These are phyloP conservation scores for Protomyces lactucae-debilis DNA, from an alignment of 1,139 yeast species.

Conservation along the genomic window DNA sequence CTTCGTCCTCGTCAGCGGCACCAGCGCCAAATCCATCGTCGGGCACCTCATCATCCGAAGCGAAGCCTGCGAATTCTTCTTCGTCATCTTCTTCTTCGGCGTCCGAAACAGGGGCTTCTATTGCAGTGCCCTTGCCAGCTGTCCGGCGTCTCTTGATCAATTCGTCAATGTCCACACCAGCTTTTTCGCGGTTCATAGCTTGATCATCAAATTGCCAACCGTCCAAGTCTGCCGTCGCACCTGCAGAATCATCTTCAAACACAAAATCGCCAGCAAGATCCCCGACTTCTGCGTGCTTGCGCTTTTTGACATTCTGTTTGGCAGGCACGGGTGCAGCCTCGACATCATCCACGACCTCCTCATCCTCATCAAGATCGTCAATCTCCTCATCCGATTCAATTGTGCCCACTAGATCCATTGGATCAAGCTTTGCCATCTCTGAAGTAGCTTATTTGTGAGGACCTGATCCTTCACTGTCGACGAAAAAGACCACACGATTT, in stretches of 20 bases:
- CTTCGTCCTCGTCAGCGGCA: constrained; percentile 39
- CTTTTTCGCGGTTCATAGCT: constrained; percentile 38
- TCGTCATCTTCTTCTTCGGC: constrained; percentile 41
- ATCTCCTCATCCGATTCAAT: constrained; percentile 25
- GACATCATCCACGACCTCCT: constrained; percentile 13
- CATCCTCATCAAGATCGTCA: constrained; percentile 19
- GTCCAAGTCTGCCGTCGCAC: constrained; percentile 58
- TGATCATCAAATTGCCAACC: constrained; percentile 80
- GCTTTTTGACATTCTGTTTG: neutral
- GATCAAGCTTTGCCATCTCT: neutral
- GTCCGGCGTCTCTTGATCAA: constrained; percentile 63
- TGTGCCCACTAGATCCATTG: constrained; percentile 17
- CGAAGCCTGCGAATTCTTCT: constrained; percentile 43
- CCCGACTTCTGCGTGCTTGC: constrained; percentile 36
- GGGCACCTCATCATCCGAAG: constrained; percentile 39
- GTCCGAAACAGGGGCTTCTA: constrained; percentile 43
- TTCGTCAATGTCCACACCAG: constrained; percentile 70
- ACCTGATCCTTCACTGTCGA: too few relatives aligned
- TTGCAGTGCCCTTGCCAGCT: constrained; percentile 33
- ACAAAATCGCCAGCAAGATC: constrained; percentile 54
- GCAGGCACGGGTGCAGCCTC: constrained; percentile 1
- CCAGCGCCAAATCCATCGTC: constrained; percentile 35
- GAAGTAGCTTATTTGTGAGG: too few relatives aligned
- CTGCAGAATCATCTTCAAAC: constrained; percentile 64
- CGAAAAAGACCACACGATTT: neutral